Evolutionary conservation across 2,329 filamentous ascomycete species (phyloP).

Genomic region (Aquanectria penicillioides): DNA sequence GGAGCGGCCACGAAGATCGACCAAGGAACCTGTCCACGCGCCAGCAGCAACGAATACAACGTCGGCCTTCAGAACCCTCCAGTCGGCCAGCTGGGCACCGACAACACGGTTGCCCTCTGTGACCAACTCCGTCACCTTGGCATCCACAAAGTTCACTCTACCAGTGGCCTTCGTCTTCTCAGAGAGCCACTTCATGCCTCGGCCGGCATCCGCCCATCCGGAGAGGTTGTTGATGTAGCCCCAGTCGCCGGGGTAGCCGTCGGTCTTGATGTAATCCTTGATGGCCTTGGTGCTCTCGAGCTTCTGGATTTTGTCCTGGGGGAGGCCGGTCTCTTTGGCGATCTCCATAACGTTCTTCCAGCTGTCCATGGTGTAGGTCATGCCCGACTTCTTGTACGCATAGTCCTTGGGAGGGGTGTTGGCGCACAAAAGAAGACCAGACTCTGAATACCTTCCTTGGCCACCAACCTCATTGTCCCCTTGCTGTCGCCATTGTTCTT

Average conservation of each 20-base stretch:
- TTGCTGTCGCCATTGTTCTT: slow-evolving; percentile 72
- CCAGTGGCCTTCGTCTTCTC: slow-evolving; percentile 62
- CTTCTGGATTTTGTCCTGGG: slow-evolving; percentile 53
- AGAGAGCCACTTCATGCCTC: slow-evolving; percentile 73
- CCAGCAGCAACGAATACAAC: slow-evolving; percentile 85
- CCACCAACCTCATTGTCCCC: slow-evolving; percentile 66
- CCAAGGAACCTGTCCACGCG: slow-evolving; percentile 82
- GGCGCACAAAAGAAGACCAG: slow-evolving; percentile 73
- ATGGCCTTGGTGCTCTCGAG: slow-evolving; percentile 59
- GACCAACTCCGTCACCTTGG: slow-evolving; percentile 56
- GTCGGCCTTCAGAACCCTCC: slow-evolving; percentile 64
- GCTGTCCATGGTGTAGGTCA: slow-evolving; percentile 69
- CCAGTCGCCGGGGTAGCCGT: slow-evolving; percentile 66
- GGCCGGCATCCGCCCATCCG: slow-evolving; percentile 84
- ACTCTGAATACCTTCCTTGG: slow-evolving; percentile 75
- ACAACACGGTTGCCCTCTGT: slow-evolving; percentile 54
- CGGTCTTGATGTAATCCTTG: slow-evolving; percentile 55
- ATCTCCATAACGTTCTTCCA: slow-evolving; percentile 68
- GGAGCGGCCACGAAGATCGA: slow-evolving; percentile 81
- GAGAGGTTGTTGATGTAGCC: slow-evolving; percentile 80
- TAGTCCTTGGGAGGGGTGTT: slow-evolving; percentile 51
- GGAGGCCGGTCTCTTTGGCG: slow-evolving; percentile 50
- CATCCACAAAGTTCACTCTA: slow-evolving; percentile 66
- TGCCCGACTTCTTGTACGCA: slow-evolving; percentile 53
- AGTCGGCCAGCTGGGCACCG: slow-evolving; percentile 59